Evolutionary conservation across 2,329 filamentous ascomycete genomes (phyloP).

Genomic region (Neodidymelliopsis sp.): DNA sequence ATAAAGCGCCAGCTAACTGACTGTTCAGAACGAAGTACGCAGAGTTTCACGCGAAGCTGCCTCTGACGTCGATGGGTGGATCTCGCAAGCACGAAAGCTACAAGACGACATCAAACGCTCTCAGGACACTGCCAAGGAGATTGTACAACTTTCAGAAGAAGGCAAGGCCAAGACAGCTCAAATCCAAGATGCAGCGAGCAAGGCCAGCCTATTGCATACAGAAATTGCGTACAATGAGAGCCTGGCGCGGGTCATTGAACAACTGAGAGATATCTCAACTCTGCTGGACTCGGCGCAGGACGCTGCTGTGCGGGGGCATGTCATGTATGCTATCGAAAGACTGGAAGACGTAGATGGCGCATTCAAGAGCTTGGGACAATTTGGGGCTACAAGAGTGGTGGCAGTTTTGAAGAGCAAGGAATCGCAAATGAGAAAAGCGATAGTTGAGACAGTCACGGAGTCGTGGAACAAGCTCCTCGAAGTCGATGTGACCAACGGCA

Average conservation of each 20-base stretch:
- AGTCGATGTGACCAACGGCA: conserved; percentile 64
- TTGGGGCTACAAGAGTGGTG: conserved; percentile 68
- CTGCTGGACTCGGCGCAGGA: conserved; percentile 57
- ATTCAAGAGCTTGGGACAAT: conserved; percentile 66
- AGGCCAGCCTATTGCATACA: conserved; percentile 63
- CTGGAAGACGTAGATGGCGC: conserved; percentile 60
- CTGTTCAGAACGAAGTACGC: conserved; percentile 71
- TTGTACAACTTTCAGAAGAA: conserved; percentile 77
- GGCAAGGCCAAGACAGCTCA: conserved; percentile 69
- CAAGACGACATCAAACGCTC: conserved; percentile 86
- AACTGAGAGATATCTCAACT: conserved; percentile 59
- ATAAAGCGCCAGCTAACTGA: conserved; percentile 8
- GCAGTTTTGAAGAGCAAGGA: conserved; percentile 71
- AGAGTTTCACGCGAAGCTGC: conserved; percentile 77
- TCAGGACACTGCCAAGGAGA: conserved; percentile 79
- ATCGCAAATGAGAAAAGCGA: conserved; percentile 69
- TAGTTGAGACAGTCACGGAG: conserved; percentile 70
- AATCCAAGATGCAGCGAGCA: conserved; percentile 67
- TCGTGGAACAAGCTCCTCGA: conserved; percentile 76
- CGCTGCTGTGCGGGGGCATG: conserved; percentile 53
- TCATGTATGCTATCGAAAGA: conserved; percentile 57
- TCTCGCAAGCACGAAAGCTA: conserved; percentile 80
- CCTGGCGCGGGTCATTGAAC: conserved; percentile 59
- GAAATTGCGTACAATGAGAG: conserved; percentile 68
- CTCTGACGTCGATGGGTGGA: conserved; percentile 85